phyloP scores from a whole-genome alignment of 192 early-diverging fungal species.

The Podila minutissima region DNA sequence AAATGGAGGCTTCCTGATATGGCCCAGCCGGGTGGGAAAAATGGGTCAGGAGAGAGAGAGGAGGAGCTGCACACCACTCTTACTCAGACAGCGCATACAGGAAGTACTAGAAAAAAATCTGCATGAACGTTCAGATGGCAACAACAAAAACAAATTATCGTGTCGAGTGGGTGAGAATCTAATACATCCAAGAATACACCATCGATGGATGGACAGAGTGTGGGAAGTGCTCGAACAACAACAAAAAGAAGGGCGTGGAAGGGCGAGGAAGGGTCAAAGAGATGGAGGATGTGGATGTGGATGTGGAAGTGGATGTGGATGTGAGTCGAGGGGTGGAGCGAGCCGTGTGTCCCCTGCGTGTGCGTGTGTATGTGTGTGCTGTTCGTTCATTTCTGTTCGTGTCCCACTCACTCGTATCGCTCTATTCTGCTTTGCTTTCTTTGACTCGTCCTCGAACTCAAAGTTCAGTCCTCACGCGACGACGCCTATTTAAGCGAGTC shows the following conservation, averaged over 20 bases:
- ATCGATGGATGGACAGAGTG: too few relatives aligned
- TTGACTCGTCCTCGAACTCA: too few relatives aligned
- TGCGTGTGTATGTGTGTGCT: background rate
- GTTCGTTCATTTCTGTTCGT: background rate
- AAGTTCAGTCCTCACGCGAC: too few relatives aligned
- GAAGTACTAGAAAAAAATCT: background rate
- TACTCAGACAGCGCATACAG: background rate
- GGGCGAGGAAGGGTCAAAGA: background rate
- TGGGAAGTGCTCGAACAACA: too few relatives aligned
- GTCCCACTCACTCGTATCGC: background rate
- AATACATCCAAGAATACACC: too few relatives aligned
- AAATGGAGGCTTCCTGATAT: background rate
- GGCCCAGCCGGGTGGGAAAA: background rate
- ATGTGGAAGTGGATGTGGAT: background rate
- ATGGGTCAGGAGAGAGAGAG: too few relatives aligned
- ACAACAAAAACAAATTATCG: background rate
- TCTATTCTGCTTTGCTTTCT: background rate
- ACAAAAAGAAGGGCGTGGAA: too few relatives aligned
- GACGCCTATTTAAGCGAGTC: background rate
- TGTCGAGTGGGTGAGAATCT: background rate
- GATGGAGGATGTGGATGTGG: background rate
- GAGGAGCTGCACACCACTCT: too few relatives aligned
- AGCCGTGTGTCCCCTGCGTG: too few relatives aligned
- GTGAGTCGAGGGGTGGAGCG: background rate
- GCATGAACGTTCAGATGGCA: conserved; percentile 1